phyloP scores from a whole-genome alignment of 2,329 filamentous ascomycete genomes.

The Penicillium sp. region DNA sequence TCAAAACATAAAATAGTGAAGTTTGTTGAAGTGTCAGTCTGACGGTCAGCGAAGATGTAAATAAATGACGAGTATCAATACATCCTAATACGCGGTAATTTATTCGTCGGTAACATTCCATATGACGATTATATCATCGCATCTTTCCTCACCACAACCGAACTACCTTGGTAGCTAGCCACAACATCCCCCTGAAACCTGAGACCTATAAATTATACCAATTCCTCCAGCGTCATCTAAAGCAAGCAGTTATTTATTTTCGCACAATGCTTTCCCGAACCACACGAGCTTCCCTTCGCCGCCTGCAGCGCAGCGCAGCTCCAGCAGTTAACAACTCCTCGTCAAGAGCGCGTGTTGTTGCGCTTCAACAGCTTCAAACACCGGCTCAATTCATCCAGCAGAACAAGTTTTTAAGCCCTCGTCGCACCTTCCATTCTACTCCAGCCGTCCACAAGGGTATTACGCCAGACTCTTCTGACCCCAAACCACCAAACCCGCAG shows the following conservation, averaged over 20 bases:
- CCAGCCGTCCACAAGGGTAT: slow-evolving; percentile 46
- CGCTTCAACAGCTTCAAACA: neutral
- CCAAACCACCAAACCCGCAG: slow-evolving; percentile 41
- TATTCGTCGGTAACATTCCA: neutral
- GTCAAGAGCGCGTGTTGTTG: slow-evolving; percentile 7
- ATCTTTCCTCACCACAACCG: neutral
- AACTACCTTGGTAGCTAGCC: neutral
- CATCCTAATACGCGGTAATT: neutral
- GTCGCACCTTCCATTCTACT: slow-evolving; percentile 34
- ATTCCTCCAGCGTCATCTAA: neutral
- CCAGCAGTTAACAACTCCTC: neutral
- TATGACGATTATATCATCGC: slow-evolving; percentile 10
- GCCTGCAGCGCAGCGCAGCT: slow-evolving; percentile 14
- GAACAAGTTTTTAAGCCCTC: neutral
- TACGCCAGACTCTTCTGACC: slow-evolving; percentile 57
- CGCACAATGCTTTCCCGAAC: slow-evolving; percentile 40
- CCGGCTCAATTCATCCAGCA: slow-evolving; percentile 10
- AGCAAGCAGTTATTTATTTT: slow-evolving; percentile 43
- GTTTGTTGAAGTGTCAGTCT: neutral
- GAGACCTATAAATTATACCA: neutral
- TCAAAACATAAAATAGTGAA: neutral
- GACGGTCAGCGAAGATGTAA: neutral
- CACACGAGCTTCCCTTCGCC: slow-evolving; percentile 36
- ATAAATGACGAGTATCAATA: neutral
- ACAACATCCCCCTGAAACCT: neutral